Evolutionary conservation across 352 stramenopile species (phyloP).

Genomic region (Globisporangium nunn): DNA sequence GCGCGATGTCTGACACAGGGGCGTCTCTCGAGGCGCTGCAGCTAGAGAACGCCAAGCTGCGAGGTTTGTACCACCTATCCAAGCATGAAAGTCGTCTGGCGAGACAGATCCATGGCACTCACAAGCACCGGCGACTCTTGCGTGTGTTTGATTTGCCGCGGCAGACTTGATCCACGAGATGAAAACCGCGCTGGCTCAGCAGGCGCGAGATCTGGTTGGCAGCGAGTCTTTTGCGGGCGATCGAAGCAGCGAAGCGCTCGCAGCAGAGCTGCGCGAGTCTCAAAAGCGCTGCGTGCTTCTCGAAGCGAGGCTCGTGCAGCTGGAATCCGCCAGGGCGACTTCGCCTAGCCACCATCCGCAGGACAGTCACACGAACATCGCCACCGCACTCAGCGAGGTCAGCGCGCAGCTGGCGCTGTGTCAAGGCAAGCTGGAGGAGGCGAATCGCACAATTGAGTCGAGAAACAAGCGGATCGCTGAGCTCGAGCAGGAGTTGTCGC

Average conservation of each 20-base stretch:
- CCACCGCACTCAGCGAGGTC: conserved; percentile 5
- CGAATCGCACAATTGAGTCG: conserved; percentile 27
- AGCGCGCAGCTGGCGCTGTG: conserved; percentile 28
- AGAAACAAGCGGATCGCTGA: conserved; percentile 40
- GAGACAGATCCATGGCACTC: too few species aligned
- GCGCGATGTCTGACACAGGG: conserved; percentile 6
- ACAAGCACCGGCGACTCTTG: background rate
- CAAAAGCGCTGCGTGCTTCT: conserved; percentile 37
- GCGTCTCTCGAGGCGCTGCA: conserved; percentile 21
- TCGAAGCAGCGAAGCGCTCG: conserved; percentile 7
- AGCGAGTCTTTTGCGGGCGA: background rate
- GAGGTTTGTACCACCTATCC: conserved; percentile 18
- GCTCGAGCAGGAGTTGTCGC: conserved; percentile 25
- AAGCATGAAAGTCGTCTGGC: too few species aligned
- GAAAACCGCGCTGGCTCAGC: conserved; percentile 54
- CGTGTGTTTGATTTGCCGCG: background rate
- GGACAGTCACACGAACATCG: background rate
- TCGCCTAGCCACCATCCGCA: background rate
- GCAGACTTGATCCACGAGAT: conserved; percentile 71
- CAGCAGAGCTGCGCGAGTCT: conserved; percentile 19
- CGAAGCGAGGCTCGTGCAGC: conserved; percentile 31
- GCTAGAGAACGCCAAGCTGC: conserved; percentile 52
- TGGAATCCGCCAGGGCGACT: conserved; percentile 4
- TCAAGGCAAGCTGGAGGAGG: conserved; percentile 35
- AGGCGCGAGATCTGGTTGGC: conserved; percentile 20